Evolutionary conservation across 2,329 filamentous ascomycete species (phyloP).

Genomic region (Sphaerulina populicola): DNA sequence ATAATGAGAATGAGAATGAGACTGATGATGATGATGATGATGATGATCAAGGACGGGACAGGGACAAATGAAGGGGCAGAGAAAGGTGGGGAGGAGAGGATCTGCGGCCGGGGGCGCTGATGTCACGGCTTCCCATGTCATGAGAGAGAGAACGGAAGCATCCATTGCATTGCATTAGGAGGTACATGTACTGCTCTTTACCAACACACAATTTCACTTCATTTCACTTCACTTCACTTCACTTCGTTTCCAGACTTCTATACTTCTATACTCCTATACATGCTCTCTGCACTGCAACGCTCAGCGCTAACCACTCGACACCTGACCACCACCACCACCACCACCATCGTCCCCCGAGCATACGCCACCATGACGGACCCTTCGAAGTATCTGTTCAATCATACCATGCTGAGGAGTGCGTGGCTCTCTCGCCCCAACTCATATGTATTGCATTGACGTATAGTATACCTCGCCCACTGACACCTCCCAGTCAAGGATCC

Average conservation of each 20-base stretch:
- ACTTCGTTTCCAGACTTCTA: too few relatives aligned
- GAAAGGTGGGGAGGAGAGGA: background rate
- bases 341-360: constrained; percentile 1
- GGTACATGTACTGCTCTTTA: too few relatives aligned
- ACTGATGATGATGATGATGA: background rate
- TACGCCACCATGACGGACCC: constrained; percentile 51
- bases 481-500: constrained; percentile 76
- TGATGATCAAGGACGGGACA: background rate
- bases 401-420: constrained; percentile 38
- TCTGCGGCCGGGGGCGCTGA: background rate
- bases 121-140: background rate
- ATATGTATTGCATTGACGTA: constrained; percentile 30
- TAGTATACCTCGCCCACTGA: background rate
- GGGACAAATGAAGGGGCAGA: background rate
- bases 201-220: background rate
- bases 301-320: constrained; percentile 10
- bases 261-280: background rate
- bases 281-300: constrained; percentile 12
- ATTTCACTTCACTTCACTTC: background rate
- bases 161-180: background rate
- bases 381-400: constrained; percentile 57
- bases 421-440: constrained; percentile 6
- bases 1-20: background rate
- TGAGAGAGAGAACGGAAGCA: background rate
- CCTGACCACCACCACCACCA: background rate